A percentile compares a stretch with the other conserved stretches of the same genome.
These are phyloP conservation scores for Botryosphaeria agaves DNA, from an alignment of 2,329 filamentous ascomycete genomes.

Conservation along the genomic window DNA sequence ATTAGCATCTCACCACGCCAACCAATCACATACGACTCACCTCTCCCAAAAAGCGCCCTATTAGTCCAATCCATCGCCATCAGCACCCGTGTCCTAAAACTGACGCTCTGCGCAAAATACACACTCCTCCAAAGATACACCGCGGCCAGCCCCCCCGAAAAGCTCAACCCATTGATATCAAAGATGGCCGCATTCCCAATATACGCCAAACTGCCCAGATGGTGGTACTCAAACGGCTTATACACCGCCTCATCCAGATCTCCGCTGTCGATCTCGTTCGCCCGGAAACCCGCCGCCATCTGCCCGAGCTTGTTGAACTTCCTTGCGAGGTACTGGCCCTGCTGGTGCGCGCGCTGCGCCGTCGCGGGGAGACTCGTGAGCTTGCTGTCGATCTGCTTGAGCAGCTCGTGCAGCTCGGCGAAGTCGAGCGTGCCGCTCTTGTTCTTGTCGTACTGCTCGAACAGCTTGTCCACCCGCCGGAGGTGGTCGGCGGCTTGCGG, in stretches of 20 bases:
- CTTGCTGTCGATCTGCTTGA: conserved; percentile 86
- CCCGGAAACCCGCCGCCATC: conserved; percentile 52
- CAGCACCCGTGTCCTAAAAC: conserved; percentile 70
- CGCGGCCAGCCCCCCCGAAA: conserved; percentile 72
- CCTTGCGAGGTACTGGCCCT: conserved; percentile 77
- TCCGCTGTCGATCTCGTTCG: conserved; percentile 73
- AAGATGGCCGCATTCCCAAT: conserved; percentile 95
- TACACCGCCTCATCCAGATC: conserved; percentile 86
- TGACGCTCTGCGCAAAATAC: conserved; percentile 96
- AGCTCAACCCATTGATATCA: conserved; percentile 63
- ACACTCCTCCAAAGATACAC: conserved; percentile 94
- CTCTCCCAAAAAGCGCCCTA: conserved; percentile 84
- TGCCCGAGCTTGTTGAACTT: conserved; percentile 89
- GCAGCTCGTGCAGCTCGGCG: conserved; percentile 71
- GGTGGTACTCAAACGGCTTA: conserved; percentile 85
- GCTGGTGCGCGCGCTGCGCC: conserved; percentile 89
- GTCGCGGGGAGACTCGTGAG: conserved; percentile 89
- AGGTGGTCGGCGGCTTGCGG: conserved; percentile 81
- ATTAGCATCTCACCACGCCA: conserved; percentile 1
- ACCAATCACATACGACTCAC: conserved; percentile 34
- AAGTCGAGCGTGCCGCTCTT: conserved; percentile 88
- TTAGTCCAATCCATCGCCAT: conserved; percentile 99
- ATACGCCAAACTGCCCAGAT: conserved; percentile 84
- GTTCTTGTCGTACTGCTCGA: conserved; percentile 83
- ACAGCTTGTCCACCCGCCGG: conserved; percentile 76